Percentiles rank a stretch among this genome's conserved stretches.
Evolutionary conservation across 2,329 filamentous ascomycete genomes (phyloP).

Genomic region (Fusarium xyrophilum): DNA sequence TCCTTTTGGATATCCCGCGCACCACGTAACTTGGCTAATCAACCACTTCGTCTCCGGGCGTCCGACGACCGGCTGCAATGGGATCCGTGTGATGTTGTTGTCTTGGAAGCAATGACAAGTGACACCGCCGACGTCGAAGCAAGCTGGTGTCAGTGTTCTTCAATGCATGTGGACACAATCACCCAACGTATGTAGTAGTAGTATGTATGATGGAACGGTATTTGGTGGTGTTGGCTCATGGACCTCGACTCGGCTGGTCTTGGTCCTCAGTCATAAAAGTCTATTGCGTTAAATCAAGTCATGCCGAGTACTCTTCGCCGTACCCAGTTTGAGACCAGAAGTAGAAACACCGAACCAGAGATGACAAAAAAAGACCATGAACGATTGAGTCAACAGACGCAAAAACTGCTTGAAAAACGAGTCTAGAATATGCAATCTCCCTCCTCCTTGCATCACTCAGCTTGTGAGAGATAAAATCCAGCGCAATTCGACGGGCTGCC

Average conservation of each 20-base stretch:
- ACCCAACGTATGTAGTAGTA: constrained; percentile 8
- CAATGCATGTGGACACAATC: constrained; percentile 17
- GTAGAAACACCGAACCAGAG: constrained; percentile 24
- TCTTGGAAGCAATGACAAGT: not conserved
- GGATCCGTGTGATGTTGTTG: not conserved
- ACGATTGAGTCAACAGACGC: constrained; percentile 23
- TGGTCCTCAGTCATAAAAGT: constrained; percentile 38
- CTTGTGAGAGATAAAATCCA: constrained; percentile 13
- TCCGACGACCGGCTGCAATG: constrained; percentile 17
- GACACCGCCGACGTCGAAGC: not conserved
- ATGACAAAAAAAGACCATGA: constrained; percentile 13
- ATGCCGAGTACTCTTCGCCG: constrained; percentile 17
- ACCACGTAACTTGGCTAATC: not conserved
- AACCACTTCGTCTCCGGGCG: constrained; percentile 25
- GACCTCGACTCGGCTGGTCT: constrained; percentile 39
- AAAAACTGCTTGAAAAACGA: constrained; percentile 30
- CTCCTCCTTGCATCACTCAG: constrained; percentile 18
- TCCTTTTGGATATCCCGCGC: constrained; percentile 4
- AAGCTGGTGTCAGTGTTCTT: not conserved
- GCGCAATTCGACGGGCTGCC: not conserved
- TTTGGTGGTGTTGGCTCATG: constrained; percentile 37
- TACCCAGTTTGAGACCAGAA: constrained; percentile 17
- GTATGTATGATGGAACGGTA: constrained; percentile 3
- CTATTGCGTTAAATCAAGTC: constrained; percentile 34
- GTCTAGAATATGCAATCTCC: constrained; percentile 23